Base-by-base conservation (phyloP, 805 yeast genomes). In the Millerozyma acaciae region DNA sequence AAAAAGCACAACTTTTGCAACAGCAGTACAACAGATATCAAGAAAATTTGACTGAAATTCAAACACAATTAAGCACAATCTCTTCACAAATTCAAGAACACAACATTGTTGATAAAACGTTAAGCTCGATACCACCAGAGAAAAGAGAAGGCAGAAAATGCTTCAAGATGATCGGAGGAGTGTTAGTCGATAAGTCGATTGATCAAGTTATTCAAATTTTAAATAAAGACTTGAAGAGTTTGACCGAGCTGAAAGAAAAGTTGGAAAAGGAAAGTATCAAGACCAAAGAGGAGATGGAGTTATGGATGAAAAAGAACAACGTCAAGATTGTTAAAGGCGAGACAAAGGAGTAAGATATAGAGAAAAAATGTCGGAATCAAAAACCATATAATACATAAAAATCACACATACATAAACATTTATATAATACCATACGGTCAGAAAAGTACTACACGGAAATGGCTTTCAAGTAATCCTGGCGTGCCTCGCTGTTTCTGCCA, bases 81-180 rank as follows among this genome's bases (percentile, higher is more conserved):
- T 31, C 58, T 2, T 55, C 69, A 8, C 68, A 62, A 43, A 42
- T 62, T 9, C 63, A 59, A 41, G 73, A 67, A 39, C 68, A 66
- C 42, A 20, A 43, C 21, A 55, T 65, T 12, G 73, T 67, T n/a
- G 67, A 63, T 46, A 54, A 59, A 39, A 65, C 71, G 8, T 51
- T 67, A 38, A 43, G 50, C 9, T 54, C 53, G 16, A 60, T 66
- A 12, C 53, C 55, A 4, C 61, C 65, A 4, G 56, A 50, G 16
- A 41, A 55, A 21, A 53, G 70, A 37, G 34, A 46, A 2, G 77
- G 72, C 28, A 75, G 98, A 40, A 79, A 80, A 52, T 87, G 97
- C 51, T 88, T 78, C 62, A 78, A 95, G 49, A 87, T 93, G 96
- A 75, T 90, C 20, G 97, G 96, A 16, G 94, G 96, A 7, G 95